A percentile compares a stretch with the other conserved stretches of the same genome.
These are phyloP conservation scores for Prorocentrum cordatum DNA, from an alignment of 169 alveolate genomes.

Conservation along the genomic window DNA sequence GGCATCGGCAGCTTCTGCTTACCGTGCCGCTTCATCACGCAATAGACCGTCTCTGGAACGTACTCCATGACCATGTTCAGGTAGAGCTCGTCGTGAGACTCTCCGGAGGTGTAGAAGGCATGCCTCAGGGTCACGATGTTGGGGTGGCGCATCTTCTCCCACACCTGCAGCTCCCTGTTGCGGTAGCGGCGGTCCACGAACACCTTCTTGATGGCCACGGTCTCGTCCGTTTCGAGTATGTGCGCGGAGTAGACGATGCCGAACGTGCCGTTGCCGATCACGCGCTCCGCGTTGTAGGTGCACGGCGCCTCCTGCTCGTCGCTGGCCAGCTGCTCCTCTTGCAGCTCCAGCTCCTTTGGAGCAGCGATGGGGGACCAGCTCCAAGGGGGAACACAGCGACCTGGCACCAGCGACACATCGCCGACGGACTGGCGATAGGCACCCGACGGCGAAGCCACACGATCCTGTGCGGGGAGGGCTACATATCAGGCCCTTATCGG, in stretches of 20 bases:
- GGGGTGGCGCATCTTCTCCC: conserved; percentile 65
- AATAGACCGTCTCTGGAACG: conserved; percentile 65
- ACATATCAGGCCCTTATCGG: no score
- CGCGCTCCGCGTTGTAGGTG: conserved; percentile 67
- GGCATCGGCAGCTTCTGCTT: conserved; percentile 53
- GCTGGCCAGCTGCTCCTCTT: no score
- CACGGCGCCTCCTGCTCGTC: conserved; percentile 11
- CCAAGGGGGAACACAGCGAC: no score
- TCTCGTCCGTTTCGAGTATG: conserved; percentile 53
- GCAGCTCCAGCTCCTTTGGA: no score
- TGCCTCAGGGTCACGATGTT: conserved; percentile 63
- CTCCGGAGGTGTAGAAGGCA: conserved; percentile 68
- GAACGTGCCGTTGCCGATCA: conserved; percentile 64
- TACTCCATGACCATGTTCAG: conserved; percentile 68
- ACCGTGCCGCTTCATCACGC: conserved; percentile 63
- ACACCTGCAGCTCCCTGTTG: conserved; percentile 45
- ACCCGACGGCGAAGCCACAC: no score
- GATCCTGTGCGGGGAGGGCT: no score
- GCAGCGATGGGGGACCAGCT: no score
- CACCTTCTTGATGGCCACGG: conserved; percentile 69
- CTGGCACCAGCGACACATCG: no score
- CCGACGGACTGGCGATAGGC: no score
- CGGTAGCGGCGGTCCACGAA: conserved; percentile 58
- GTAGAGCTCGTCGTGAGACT: conserved; percentile 32
- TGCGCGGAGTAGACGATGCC: conserved; percentile 68